phyloP scores from a whole-genome alignment of 768 basidiomycete species.

The Leccinum rimulosum region DNA sequence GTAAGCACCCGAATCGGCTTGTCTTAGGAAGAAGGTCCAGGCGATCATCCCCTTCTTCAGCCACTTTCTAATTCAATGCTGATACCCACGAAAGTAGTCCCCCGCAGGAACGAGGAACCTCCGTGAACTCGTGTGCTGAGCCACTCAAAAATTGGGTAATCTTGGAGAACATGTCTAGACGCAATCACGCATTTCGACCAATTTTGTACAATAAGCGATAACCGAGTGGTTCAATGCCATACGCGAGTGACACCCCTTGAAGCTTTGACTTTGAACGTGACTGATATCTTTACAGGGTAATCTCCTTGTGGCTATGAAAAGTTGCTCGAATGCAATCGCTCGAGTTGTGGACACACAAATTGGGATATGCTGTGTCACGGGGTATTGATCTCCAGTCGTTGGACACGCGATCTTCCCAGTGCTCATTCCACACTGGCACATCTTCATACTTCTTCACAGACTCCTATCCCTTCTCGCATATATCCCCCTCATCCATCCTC shows the following conservation, averaged over 20 bases:
- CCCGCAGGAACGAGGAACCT: neutral
- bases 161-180: constrained; percentile 14
- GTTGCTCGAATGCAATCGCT: constrained; percentile 25
- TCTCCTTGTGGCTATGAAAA: constrained; percentile 15
- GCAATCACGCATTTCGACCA: constrained; percentile 23
- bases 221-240: constrained; percentile 26
- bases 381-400: neutral
- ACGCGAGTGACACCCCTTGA: neutral
- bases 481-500: too few relatives aligned
- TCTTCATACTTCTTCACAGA: too few relatives aligned
- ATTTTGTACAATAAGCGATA: constrained; percentile 8
- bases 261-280: constrained; percentile 18
- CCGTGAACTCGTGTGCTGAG: neutral
- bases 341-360: constrained; percentile 23
- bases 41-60: neutral
- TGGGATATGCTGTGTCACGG: constrained; percentile 1
- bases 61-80: neutral
- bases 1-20: constrained; percentile 6
- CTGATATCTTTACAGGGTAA: constrained; percentile 21
- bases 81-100: neutral
- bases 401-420: neutral
- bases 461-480: too few relatives aligned
- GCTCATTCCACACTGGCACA: neutral
- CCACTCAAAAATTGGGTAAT: constrained; percentile 12
- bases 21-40: constrained; percentile 3